A percentile compares a stretch with the other conserved stretches of the same genome.
These are phyloP conservation scores for Penstemon davidsonii DNA, from an alignment of 257 asterid species.

Conservation along the genomic window DNA sequence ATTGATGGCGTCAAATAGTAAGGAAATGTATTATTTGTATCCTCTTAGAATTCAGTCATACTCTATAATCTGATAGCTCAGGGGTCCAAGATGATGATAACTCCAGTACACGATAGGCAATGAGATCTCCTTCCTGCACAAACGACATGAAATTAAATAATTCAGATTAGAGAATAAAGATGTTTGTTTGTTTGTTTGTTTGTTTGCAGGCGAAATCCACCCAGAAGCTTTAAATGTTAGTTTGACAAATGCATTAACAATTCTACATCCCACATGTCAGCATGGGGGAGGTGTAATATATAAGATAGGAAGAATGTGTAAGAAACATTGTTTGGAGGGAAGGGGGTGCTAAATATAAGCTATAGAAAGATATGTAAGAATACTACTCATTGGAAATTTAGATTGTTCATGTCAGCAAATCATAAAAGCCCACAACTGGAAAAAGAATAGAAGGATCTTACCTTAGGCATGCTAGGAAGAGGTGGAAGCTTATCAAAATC, in stretches of 20 bases:
- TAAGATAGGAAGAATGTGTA: no score
- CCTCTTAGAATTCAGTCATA: constrained; percentile 35
- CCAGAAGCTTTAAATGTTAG: constrained; percentile 2
- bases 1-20: neutral
- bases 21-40: constrained; percentile 11
- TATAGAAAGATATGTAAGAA: neutral
- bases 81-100: constrained; percentile 96
- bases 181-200: neutral
- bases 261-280: neutral
- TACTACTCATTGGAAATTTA: constrained; percentile 5
- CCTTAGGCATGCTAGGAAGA: constrained; percentile 71
- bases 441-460: constrained; percentile 30
- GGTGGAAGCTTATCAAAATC: constrained; percentile 75
- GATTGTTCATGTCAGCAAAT: neutral
- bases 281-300: neutral
- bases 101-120: constrained; percentile 78
- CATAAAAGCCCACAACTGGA: constrained; percentile 1
- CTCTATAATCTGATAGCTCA: constrained; percentile 72
- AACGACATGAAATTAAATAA: neutral
- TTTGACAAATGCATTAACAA: neutral
- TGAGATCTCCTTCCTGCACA: constrained; percentile 80
- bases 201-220: neutral
- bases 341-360: neutral
- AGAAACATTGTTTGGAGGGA: no score
- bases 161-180: neutral